Base-by-base conservation (phyloP, 805 yeast genomes). In the Nakazawaea ishiwadae region DNA sequence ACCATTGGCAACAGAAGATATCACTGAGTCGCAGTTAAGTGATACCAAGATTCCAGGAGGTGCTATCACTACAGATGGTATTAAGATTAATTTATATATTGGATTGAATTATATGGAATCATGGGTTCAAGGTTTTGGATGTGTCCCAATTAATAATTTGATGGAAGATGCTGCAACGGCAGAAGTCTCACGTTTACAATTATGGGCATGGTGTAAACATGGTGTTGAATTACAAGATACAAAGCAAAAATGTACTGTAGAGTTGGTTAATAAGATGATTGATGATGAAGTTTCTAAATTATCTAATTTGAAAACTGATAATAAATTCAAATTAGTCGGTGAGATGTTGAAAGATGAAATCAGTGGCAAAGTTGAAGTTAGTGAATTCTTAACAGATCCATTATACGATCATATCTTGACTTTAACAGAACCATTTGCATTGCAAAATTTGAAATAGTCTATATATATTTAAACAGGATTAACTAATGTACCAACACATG, bases 81-180 rank as follows among this genome's bases (percentile, higher is more conserved):
- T 84, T 52, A 68, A 77, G 55, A 73, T 82, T 44, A 84, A 84
- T 63, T 70, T 84, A 52, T 76, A 77, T 55, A 84, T 84, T 61
- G 93, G 93, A 32, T 66, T 84, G 51, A 77, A 81, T 48, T 84
- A 84, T 60, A 84, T 84, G 72, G 93, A 84, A 65, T 86, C 90
- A 23, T 84, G 95, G 95, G 73, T 84, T 53, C 73, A 89, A 59
- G 88, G 88, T 45, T 66, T 79, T 40, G 95, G 95, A 12, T 84
- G 93, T 71, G 90, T 83, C 46, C 91, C 95, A 50, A 84, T 84
- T 60, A 84, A 84, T 68, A 77, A 79, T 60, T 69, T 84, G 62
- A 84, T 84, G 95, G 95, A 84, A 64, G 95, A 84, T 62, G 95
- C 95, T 21, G 93, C 93, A 26, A 84, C 95, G 38, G 91, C 93